Conservation (phyloP, 805 yeast species). For the Sugiyamaella lignohabitans region DNA sequence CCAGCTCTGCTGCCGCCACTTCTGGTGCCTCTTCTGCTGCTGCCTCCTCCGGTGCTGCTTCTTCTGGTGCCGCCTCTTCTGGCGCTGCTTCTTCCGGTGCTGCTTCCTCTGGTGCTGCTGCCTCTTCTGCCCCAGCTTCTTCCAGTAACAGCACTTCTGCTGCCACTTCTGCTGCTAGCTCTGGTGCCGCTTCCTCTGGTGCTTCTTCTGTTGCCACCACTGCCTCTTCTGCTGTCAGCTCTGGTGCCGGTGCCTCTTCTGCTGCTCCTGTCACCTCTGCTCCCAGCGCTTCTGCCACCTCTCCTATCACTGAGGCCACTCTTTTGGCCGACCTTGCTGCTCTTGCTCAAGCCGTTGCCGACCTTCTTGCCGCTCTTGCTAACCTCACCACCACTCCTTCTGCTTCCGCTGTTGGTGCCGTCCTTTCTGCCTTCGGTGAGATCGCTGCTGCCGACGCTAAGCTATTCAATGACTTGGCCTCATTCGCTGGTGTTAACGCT, state of each 20-base stretch:
- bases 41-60: slow-evolving; percentile 5
- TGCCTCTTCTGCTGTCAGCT: background rate
- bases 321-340: background rate
- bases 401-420: slow-evolving; percentile 4
- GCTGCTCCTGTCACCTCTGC: slow-evolving; percentile 4
- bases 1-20: slow-evolving; percentile 6
- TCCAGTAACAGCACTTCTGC: background rate
- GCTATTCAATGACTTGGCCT: slow-evolving; percentile 20
- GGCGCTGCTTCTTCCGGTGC: background rate
- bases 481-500: slow-evolving; percentile 23
- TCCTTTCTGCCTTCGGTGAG: slow-evolving; percentile 10
- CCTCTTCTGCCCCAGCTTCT: background rate
- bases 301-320: background rate
- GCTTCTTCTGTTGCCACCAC: background rate
- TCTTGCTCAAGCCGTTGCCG: background rate
- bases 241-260: background rate
- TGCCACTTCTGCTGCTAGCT: background rate
- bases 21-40: slow-evolving; percentile 9
- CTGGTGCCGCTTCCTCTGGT: background rate
- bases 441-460: slow-evolving; percentile 14
- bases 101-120: slow-evolving; percentile 2
- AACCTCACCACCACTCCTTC: background rate
- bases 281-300: background rate
- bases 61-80: slow-evolving; percentile 6
- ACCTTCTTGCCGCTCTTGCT: background rate